phyloP scores from a whole-genome alignment of 1,139 yeast genomes.

The Zygoascus hellenicus region DNA sequence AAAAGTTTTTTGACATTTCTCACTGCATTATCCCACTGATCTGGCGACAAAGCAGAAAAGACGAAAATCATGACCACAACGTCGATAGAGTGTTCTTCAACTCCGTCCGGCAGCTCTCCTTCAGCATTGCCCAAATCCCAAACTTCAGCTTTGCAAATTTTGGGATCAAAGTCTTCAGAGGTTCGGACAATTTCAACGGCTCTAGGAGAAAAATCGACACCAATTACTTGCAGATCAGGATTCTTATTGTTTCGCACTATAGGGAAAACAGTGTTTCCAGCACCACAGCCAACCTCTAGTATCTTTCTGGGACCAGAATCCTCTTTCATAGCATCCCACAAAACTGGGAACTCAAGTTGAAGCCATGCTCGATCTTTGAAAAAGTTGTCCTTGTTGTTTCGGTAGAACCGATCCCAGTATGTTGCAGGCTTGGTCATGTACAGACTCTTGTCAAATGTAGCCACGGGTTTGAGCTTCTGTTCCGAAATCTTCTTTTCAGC shows the following conservation, averaged over 20 bases:
- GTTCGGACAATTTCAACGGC: constrained; percentile 81
- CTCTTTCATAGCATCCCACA: constrained; percentile 68
- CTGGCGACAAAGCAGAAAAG: constrained; percentile 86
- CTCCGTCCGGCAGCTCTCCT: constrained; percentile 72
- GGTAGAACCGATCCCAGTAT: constrained; percentile 93
- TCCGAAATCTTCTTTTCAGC: constrained; percentile 70
- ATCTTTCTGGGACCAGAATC: constrained; percentile 68
- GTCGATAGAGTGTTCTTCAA: constrained; percentile 78
- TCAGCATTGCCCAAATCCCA: constrained; percentile 91
- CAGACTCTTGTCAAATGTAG: constrained; percentile 71
- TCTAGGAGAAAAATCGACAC: constrained; percentile 84
- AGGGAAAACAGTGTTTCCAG: constrained; percentile 95
- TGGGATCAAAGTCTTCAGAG: constrained; percentile 51
- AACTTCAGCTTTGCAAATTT: constrained; percentile 74
- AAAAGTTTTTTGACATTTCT: constrained; percentile 60
- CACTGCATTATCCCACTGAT: constrained; percentile 83
- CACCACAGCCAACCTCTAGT: constrained; percentile 96
- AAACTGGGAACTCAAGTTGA: constrained; percentile 83
- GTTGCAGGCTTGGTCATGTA: constrained; percentile 85
- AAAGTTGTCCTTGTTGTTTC: constrained; percentile 84
- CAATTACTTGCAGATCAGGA: constrained; percentile 65
- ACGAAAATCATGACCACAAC: constrained; percentile 91
- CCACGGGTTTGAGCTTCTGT: constrained; percentile 78
- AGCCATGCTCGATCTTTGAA: constrained; percentile 97
- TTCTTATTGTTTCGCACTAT: constrained; percentile 76